Percentiles rank a stretch among this genome's conserved stretches.
Conservation (phyloP, 371 early-diverging fungal genomes). For the Mucor piriformis region DNA sequence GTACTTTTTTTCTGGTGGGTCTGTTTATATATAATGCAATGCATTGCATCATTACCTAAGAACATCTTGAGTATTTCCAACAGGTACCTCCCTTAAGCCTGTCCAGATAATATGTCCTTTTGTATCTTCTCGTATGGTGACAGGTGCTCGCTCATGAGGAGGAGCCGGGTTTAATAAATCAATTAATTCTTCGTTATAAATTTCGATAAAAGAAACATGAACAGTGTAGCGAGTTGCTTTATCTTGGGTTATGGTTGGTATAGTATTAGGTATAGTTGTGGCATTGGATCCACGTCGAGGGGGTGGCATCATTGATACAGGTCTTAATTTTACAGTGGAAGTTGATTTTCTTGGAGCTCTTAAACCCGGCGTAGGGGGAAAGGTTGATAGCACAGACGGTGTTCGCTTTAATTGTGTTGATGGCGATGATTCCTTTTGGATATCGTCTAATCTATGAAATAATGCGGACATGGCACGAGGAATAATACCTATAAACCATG, state of each 20-base stretch:
- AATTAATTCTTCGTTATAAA: slow-evolving; percentile 98
- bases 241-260: neutral
- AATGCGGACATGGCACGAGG: slow-evolving; percentile 84
- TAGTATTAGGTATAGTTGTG: neutral
- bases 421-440: slow-evolving; percentile 14
- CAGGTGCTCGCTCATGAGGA: slow-evolving; percentile 57
- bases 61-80: slow-evolving; percentile 77
- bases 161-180: slow-evolving; percentile 77
- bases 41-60: slow-evolving; percentile 57
- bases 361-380: slow-evolving; percentile 21
- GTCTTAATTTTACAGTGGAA: slow-evolving; percentile 31
- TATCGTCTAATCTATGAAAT: slow-evolving; percentile 59
- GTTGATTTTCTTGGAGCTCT: slow-evolving; percentile 26
- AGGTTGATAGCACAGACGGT: slow-evolving; percentile 10
- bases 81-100: slow-evolving; percentile 86
- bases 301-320: slow-evolving; percentile 35
- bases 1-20: neutral
- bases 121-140: slow-evolving; percentile 90
- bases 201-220: slow-evolving; percentile 82
- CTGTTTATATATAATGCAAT: slow-evolving; percentile 3
- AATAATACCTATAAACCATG: slow-evolving; percentile 71
- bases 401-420: neutral
- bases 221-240: slow-evolving; percentile 51
- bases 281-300: slow-evolving; percentile 32
- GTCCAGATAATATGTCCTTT: slow-evolving; percentile 90